Conservation (phyloP, 139 green algal genomes). For the Zygnema circumcarinatum region DNA sequence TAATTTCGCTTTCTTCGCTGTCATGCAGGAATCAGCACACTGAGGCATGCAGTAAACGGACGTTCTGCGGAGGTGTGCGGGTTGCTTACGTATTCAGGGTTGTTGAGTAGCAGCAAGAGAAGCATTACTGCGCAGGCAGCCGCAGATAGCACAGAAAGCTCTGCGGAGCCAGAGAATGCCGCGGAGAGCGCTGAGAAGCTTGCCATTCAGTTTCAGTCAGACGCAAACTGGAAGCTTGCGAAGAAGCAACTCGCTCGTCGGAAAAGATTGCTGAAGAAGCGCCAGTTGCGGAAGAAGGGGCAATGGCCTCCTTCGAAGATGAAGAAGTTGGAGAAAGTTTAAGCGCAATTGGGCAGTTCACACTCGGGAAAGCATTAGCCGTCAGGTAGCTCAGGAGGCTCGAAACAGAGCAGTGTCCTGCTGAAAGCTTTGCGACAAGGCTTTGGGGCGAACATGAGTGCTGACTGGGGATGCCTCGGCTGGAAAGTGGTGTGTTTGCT, state of each 20-base stretch:
- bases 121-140: too few relatives aligned
- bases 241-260: conserved; percentile 25
- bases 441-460: not conserved
- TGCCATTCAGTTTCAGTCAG: conserved; percentile 21
- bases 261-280: conserved; percentile 35
- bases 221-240: conserved; percentile 12
- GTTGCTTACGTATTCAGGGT: too few relatives aligned
- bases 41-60: too few relatives aligned
- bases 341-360: not conserved
- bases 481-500: too few relatives aligned
- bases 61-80: too few relatives aligned
- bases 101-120: too few relatives aligned
- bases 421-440: not conserved
- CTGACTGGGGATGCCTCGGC: too few relatives aligned
- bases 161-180: not conserved
- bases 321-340: conserved; percentile 25
- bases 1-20: too few relatives aligned
- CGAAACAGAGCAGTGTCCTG: not conserved
- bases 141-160: too few relatives aligned
- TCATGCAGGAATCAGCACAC: too few relatives aligned
- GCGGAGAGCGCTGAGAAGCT: not conserved
- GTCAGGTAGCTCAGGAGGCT: not conserved
- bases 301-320: conserved; percentile 46
- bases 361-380: too few relatives aligned
- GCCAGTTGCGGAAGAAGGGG: conserved; percentile 38